phyloP scores from a whole-genome alignment of 2,329 filamentous ascomycete genomes.

The Aspergillus intermedius region DNA sequence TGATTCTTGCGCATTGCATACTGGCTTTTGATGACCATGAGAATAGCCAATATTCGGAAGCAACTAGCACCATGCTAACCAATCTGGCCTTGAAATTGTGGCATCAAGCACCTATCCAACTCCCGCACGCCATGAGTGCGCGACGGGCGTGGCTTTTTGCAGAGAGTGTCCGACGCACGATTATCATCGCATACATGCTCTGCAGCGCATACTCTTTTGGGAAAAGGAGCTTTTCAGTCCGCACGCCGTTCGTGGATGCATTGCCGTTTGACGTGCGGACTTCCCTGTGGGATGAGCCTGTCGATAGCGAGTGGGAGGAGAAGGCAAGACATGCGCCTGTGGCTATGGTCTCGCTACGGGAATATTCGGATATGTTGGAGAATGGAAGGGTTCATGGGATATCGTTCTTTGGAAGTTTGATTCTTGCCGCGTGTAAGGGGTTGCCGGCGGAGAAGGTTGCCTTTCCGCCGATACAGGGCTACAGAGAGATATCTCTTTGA shows the following conservation, averaged over 20 bases:
- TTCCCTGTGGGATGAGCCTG: constrained; percentile 17
- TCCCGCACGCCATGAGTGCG: constrained; percentile 17
- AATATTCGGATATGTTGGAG: constrained; percentile 20
- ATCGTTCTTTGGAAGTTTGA: constrained; percentile 15
- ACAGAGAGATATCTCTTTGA: neutral
- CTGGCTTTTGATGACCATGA: constrained; percentile 11
- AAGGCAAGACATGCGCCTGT: neutral
- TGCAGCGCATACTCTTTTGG: constrained; percentile 24
- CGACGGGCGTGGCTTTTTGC: constrained; percentile 26
- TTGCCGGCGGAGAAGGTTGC: constrained; percentile 7
- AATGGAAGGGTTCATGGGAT: constrained; percentile 13
- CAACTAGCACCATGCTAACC: constrained; percentile 11
- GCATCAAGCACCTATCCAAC: constrained; percentile 18
- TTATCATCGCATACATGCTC: constrained; percentile 26
- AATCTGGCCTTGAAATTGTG: constrained; percentile 16
- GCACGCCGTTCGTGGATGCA: constrained; percentile 23
- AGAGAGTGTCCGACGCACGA: constrained; percentile 26
- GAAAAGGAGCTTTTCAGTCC: constrained; percentile 19
- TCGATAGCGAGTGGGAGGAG: constrained; percentile 9
- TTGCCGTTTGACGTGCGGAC: constrained; percentile 23
- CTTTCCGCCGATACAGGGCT: constrained; percentile 7
- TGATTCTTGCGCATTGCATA: constrained; percentile 21
- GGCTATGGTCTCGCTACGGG: constrained; percentile 21
- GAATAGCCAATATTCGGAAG: constrained; percentile 8
- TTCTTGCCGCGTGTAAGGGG: constrained; percentile 22